phyloP scores from a whole-genome alignment of 2,329 filamentous ascomycete genomes.

The Pestalotiopsis sp. region DNA sequence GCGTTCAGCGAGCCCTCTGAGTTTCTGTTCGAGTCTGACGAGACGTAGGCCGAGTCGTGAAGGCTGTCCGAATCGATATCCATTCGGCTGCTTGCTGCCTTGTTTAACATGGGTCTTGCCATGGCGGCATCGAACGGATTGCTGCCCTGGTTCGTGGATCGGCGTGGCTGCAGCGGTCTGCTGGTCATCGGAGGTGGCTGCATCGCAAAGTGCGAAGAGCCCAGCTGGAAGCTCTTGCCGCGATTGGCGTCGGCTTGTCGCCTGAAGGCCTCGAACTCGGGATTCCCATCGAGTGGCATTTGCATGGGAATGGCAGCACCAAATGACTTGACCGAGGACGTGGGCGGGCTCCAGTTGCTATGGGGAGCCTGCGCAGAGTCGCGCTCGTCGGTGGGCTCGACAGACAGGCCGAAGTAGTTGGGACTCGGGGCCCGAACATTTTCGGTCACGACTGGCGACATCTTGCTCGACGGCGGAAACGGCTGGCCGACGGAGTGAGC shows the following conservation, averaged over 20 bases:
- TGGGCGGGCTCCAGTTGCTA: slow-evolving; percentile 75
- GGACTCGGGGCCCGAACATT: slow-evolving; percentile 64
- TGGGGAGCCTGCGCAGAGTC: slow-evolving; percentile 66
- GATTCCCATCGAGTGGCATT: slow-evolving; percentile 73
- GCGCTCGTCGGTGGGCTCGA: slow-evolving; percentile 64
- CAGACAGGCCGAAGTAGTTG: slow-evolving; percentile 82
- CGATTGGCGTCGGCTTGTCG: slow-evolving; percentile 70
- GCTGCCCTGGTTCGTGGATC: slow-evolving; percentile 52
- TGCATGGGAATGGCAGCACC: slow-evolving; percentile 69
- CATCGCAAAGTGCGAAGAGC: slow-evolving; percentile 47
- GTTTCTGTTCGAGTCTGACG: slow-evolving; percentile 56
- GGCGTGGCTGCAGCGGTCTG: slow-evolving; percentile 47
- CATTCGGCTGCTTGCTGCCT: slow-evolving; percentile 31
- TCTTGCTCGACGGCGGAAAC: slow-evolving; percentile 46
- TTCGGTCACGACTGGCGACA: slow-evolving; percentile 42
- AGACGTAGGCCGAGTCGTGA: slow-evolving; percentile 58
- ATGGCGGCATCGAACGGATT: slow-evolving; percentile 36
- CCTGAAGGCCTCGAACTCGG: slow-evolving; percentile 80
- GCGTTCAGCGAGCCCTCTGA: slow-evolving; percentile 50
- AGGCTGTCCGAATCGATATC: slow-evolving; percentile 49
- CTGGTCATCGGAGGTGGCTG: slow-evolving; percentile 27
- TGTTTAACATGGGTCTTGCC: slow-evolving; percentile 23
- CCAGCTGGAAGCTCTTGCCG: slow-evolving; percentile 50
- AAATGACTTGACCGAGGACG: slow-evolving; percentile 72
- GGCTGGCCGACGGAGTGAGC: slow-evolving; percentile 58